These are phyloP conservation scores for Lentinula detonsa DNA, from an alignment of 768 basidiomycete genomes.

Conservation along the genomic window DNA sequence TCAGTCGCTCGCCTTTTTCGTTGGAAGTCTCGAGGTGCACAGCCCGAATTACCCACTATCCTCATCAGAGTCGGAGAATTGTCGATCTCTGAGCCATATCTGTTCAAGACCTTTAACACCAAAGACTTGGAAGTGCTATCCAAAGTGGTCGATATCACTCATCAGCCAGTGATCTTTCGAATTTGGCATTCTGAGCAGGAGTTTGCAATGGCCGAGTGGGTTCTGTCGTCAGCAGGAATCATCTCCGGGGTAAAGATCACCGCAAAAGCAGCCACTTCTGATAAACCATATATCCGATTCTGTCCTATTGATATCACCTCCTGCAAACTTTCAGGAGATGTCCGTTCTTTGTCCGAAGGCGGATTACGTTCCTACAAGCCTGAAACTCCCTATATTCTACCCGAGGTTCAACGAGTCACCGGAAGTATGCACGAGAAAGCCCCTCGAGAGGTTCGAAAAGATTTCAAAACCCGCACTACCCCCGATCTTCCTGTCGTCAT, in stretches of 20 bases:
- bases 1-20: slow-evolving; percentile 23
- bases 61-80: slow-evolving; percentile 30
- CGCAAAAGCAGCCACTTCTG: slow-evolving; percentile 29
- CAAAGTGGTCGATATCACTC: slow-evolving; percentile 24
- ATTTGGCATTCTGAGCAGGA: slow-evolving; percentile 25
- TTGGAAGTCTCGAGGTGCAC: slow-evolving; percentile 27
- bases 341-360: slow-evolving; percentile 21
- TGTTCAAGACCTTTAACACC: slow-evolving; percentile 31
- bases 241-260: slow-evolving; percentile 30
- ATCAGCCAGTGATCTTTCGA: slow-evolving; percentile 28
- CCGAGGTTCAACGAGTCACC: slow-evolving; percentile 23
- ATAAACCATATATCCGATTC: slow-evolving; percentile 26
- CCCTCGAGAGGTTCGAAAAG: slow-evolving; percentile 24
- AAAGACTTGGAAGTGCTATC: slow-evolving; percentile 27
- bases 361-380: slow-evolving; percentile 30
- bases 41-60: slow-evolving; percentile 26
- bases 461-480: slow-evolving; percentile 30
- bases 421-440: slow-evolving; percentile 25
- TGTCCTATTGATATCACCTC: slow-evolving; percentile 31
- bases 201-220: slow-evolving; percentile 35
- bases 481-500: slow-evolving; percentile 25
- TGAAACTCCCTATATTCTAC: slow-evolving; percentile 24
- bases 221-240: slow-evolving; percentile 26
- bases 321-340: slow-evolving; percentile 15
- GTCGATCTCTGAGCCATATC: slow-evolving; percentile 27